phyloP scores from a whole-genome alignment of 2,329 filamentous ascomycete species.

The Corynespora cassiicola region DNA sequence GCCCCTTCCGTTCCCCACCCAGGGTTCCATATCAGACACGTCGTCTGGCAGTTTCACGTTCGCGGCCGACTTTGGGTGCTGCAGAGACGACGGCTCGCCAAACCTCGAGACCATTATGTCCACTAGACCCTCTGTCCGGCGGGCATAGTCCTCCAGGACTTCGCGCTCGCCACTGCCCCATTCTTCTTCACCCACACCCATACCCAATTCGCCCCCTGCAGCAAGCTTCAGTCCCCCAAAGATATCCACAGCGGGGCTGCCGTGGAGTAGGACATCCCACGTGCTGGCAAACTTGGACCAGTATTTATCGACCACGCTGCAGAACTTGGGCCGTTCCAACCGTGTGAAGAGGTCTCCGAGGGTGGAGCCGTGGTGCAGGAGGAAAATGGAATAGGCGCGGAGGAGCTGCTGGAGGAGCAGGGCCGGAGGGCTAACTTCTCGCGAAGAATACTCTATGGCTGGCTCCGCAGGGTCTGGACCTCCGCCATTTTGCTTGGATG shows the following conservation, averaged over 20 bases:
- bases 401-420: conserved; percentile 81
- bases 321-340: conserved; percentile 71
- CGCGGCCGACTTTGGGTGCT: conserved; percentile 31
- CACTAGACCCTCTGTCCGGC: conserved; percentile 80
- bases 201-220: conserved; percentile 86
- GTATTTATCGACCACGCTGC: conserved; percentile 75
- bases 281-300: conserved; percentile 73
- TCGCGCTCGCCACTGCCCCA: conserved; percentile 92
- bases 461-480: conserved; percentile 37
- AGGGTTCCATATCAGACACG: conserved; percentile 53
- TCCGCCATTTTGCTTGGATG: conserved; percentile 29
- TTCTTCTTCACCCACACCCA: conserved; percentile 95
- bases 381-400: conserved; percentile 82
- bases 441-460: conserved; percentile 79
- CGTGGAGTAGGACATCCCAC: conserved; percentile 91
- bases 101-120: conserved; percentile 90
- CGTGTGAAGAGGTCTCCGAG: conserved; percentile 74
- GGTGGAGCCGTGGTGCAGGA: conserved; percentile 83
- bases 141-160: conserved; percentile 87
- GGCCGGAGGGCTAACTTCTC: conserved; percentile 84
- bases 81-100: conserved; percentile 61
- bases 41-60: conserved; percentile 25
- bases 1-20: conserved; percentile 76
- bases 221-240: conserved; percentile 87
- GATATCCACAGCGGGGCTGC: conserved; percentile 81